These are phyloP conservation scores for Lithospermum erythrorhizon DNA, from an alignment of 257 asterid species.

Conservation along the genomic window DNA sequence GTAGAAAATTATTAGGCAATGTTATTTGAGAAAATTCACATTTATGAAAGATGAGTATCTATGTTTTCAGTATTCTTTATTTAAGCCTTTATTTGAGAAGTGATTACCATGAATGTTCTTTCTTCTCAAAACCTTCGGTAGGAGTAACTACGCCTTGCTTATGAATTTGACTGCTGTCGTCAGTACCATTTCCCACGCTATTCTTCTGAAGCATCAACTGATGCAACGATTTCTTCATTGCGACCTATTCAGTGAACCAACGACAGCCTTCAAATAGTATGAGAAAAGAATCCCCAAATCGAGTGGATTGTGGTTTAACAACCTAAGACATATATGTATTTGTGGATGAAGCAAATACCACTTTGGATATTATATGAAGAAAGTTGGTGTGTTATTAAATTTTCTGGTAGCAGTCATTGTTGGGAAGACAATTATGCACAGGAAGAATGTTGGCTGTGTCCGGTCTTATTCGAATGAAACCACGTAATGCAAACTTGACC, in stretches of 20 bases:
- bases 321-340: constrained; percentile 26
- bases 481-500: constrained; percentile 18
- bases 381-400: constrained; percentile 21
- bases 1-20: background rate
- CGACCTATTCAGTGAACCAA: constrained; percentile 9
- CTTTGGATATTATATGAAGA: constrained; percentile 9
- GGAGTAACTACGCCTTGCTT: constrained; percentile 32
- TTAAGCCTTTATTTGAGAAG: constrained; percentile 2
- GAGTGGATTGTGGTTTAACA: constrained; percentile 17
- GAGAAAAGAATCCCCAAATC: constrained; percentile 5
- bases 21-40: background rate
- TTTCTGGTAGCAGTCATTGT: constrained; percentile 8
- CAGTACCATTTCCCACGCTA: constrained; percentile 20
- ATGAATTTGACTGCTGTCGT: constrained; percentile 14
- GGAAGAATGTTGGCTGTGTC: constrained; percentile 28
- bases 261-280: constrained; percentile 9
- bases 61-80: constrained; percentile 10
- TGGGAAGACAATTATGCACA: constrained; percentile 11
- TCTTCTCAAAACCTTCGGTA: constrained; percentile 49
- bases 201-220: constrained; percentile 24
- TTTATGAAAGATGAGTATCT: background rate
- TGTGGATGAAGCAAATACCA: constrained; percentile 30
- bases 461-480: constrained; percentile 17
- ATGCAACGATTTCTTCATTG: constrained; percentile 24
- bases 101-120: constrained; percentile 60